Conservation (phyloP, 2,329 filamentous ascomycete genomes). For the Tolypocladium capitatum region DNA sequence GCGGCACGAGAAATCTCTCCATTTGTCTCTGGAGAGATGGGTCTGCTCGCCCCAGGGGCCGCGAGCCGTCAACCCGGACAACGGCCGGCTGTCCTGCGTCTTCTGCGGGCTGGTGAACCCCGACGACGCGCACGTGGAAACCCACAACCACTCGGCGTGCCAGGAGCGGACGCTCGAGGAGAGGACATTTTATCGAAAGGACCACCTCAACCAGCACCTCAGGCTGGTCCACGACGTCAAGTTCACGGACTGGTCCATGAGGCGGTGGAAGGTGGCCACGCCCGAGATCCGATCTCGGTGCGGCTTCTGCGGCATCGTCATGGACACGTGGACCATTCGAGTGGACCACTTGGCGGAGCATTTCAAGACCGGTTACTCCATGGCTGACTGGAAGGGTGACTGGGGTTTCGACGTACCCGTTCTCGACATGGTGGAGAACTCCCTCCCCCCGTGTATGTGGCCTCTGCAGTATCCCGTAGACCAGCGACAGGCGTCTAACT, state of each 20-base stretch:
- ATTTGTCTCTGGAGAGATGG: conserved; percentile 52
- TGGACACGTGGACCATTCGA: conserved; percentile 48
- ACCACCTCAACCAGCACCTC: conserved; percentile 53
- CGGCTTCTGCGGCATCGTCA: conserved; percentile 50
- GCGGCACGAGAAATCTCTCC: conserved; percentile 56
- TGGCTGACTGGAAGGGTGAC: conserved; percentile 58
- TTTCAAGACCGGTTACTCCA: conserved; percentile 52
- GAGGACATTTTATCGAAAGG: conserved; percentile 53
- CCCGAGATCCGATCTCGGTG: conserved; percentile 50
- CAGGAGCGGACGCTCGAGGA: conserved; percentile 50
- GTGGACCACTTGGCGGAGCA: conserved; percentile 54
- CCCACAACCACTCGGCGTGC: conserved; percentile 49
- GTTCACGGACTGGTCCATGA: conserved; percentile 50
- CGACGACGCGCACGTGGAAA: conserved; percentile 40
- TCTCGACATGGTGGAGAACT: conserved; percentile 51
- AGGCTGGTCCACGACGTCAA: conserved; percentile 51
- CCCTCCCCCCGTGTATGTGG: conserved; percentile 50
- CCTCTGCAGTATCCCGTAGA: conserved; percentile 22
- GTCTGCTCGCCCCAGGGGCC: conserved; percentile 48
- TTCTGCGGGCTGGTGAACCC: conserved; percentile 47
- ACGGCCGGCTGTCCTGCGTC: conserved; percentile 42
- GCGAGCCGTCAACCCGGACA: conserved; percentile 42
- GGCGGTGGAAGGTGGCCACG: conserved; percentile 45
- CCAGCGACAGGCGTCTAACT: conserved; percentile 25
- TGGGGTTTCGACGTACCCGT: conserved; percentile 53